A percentile compares a stretch with the other conserved stretches of the same genome.
phyloP scores from a whole-genome alignment of 352 stramenopile species.

The Ophiocytium majus region DNA sequence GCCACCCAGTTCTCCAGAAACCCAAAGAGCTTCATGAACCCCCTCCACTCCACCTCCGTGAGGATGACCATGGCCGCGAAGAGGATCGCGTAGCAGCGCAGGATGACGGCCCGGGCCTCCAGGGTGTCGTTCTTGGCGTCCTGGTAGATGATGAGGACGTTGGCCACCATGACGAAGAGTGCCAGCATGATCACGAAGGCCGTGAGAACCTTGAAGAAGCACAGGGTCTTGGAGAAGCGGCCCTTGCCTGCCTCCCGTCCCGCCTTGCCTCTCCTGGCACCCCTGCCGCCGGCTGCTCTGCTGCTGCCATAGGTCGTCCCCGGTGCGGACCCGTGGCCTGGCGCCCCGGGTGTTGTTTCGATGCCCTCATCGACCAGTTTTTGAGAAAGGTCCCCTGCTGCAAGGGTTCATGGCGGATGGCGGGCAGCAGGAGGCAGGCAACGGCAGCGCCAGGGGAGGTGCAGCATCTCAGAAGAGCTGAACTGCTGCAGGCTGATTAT shows the following conservation, averaged over 20 bases:
- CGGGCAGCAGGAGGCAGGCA: too few species aligned
- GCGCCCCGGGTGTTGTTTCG: background rate
- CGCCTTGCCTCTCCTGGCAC: background rate
- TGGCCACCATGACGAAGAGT: slow-evolving; percentile 44
- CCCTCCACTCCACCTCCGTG: slow-evolving; percentile 40
- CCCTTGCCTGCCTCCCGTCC: background rate
- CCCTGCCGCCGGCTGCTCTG: background rate
- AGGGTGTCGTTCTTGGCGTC: slow-evolving; percentile 31
- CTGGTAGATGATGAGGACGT: slow-evolving; percentile 50
- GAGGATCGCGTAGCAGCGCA: slow-evolving; percentile 39
- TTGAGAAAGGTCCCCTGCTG: slow-evolving; percentile 18
- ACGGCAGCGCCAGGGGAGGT: too few species aligned
- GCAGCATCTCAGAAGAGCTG: too few species aligned
- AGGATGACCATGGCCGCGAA: slow-evolving; percentile 39
- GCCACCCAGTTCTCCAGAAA: slow-evolving; percentile 52
- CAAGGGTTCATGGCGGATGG: too few species aligned
- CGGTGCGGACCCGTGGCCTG: background rate
- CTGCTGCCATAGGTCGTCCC: background rate
- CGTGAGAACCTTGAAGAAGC: slow-evolving; percentile 42
- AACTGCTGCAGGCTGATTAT: too few species aligned
- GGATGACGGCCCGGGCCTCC: slow-evolving; percentile 26
- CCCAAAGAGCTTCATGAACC: slow-evolving; percentile 39
- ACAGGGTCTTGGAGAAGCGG: slow-evolving; percentile 32
- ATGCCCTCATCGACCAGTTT: slow-evolving; percentile 38
- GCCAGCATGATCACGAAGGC: slow-evolving; percentile 39